A percentile compares a stretch with the other conserved stretches of the same genome.
Conservation (phyloP, 306 rosid species). For the Sechiopsis laciniata region DNA sequence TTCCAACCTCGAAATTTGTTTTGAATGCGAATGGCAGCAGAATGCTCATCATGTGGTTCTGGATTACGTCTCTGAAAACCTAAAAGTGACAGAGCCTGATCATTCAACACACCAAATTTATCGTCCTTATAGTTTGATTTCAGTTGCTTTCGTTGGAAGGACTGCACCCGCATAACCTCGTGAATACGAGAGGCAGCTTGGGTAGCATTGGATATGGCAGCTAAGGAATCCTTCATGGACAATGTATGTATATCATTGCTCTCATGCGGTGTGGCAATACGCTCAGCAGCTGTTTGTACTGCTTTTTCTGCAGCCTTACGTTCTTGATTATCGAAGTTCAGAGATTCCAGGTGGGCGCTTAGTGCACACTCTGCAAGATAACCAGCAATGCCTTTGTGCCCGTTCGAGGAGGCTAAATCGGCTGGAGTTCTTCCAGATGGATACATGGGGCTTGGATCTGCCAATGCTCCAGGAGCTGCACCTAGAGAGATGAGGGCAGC, state of each 20-base stretch:
- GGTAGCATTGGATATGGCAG: constrained; percentile 77
- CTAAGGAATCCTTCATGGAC: constrained; percentile 72
- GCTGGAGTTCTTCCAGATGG: constrained; percentile 74
- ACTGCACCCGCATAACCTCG: constrained; percentile 69
- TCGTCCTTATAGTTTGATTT: constrained; percentile 39
- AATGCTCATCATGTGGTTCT: constrained; percentile 42
- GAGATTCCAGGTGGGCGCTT: constrained; percentile 48
- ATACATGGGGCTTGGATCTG: constrained; percentile 62
- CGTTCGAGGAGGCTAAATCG: constrained; percentile 68
- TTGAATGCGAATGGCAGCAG: constrained; percentile 74
- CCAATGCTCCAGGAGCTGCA: constrained; percentile 65
- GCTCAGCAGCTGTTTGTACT: too few relatives aligned
- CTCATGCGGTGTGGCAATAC: constrained; percentile 26
- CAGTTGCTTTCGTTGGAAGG: constrained; percentile 74
- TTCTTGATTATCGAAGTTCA: constrained; percentile 22
- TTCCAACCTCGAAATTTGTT: constrained; percentile 78
- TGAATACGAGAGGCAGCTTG: constrained; percentile 85
- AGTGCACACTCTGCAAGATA: constrained; percentile 68
- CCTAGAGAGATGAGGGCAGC: constrained; percentile 66
- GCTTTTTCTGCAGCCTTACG: too few relatives aligned
- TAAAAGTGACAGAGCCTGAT: constrained; percentile 51
- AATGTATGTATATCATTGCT: constrained; percentile 35
- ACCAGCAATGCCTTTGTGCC: constrained; percentile 91
- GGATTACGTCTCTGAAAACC: constrained; percentile 37
- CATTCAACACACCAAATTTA: constrained; percentile 47